Base-by-base conservation (phyloP, 1,284 basidiomycete species). In the Boletus mariae region DNA sequence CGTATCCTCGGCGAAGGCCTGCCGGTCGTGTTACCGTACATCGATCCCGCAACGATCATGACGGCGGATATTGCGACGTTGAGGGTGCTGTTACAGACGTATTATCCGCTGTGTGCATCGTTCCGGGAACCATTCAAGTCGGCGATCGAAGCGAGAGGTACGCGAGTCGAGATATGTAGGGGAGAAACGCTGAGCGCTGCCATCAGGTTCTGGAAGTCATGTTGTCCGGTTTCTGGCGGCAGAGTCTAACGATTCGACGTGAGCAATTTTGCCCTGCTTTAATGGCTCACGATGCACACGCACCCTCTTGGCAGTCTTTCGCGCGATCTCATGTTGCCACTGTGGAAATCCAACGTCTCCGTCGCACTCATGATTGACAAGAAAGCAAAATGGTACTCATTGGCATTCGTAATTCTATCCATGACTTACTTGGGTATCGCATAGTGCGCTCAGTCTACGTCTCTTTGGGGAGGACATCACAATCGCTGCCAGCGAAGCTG, bases 351-450 rank as follows among this genome's bases (percentile, higher is more conserved):
- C 1, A 87, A 85, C 57, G 82, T 85, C 15, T 94, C 91, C 2
- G 71, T 95, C 53, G 84, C 87, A 4, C 76, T 97, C 53, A 94
- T 98, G 90, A 84, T 96, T 55, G 93, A 97, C 72, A 98, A 97
- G 72, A 89, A 89, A 63, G 91, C 93, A 34, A 97, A 97, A 73
- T 91, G 86, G 92, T 92, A 73, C 5, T 47, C 37, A 4, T 45
- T 26, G 13, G 8, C 2, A 5, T 8, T 3, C 6, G 31, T 7
- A 3, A 25, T 66, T 45, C 9, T 25, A 17, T 9, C 2, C 15
- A 17, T 47, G 25, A 23, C 34, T 51, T 35, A 55, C 43, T 31
- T 45, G 41, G 12, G 28, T 43, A 12, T 23, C 32, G 20, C 4
- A 46, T 54, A 84, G 90, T 65, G 91, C 91, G 1, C 70, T 93